phyloP scores from a whole-genome alignment of 148 eudicot species.

The Cornus suecica region DNA sequence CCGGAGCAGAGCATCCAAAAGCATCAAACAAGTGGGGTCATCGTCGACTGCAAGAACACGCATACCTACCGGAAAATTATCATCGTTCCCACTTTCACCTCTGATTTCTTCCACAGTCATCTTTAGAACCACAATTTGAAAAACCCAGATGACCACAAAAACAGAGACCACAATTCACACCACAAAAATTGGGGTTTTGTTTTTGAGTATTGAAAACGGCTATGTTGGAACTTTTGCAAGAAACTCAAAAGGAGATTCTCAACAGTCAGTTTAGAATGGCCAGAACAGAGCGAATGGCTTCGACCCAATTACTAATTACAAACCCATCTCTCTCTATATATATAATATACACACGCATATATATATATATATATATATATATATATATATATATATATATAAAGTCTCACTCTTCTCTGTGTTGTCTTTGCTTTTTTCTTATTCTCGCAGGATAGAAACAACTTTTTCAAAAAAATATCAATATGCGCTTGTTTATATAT shows the following conservation, averaged over 20 bases:
- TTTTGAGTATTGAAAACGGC: constrained; percentile 14
- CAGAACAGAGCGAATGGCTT: constrained; percentile 32
- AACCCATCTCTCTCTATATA: background rate
- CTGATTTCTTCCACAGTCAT: constrained; percentile 42
- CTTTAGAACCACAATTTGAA: constrained; percentile 6
- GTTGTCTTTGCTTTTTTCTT: constrained; percentile 17
- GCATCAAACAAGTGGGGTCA: constrained; percentile 62
- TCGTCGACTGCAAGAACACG: constrained; percentile 91
- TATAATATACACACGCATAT: too few species aligned
- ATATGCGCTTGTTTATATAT: constrained; percentile 1
- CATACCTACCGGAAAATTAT: constrained; percentile 68
- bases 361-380: too few species aligned
- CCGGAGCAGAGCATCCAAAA: constrained; percentile 54
- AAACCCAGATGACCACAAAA: constrained; percentile 13
- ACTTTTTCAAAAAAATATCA: constrained; percentile 4
- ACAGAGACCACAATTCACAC: constrained; percentile 16
- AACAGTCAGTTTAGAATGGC: constrained; percentile 15
- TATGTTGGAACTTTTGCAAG: background rate
- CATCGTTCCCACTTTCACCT: constrained; percentile 22
- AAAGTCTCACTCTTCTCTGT: background rate
- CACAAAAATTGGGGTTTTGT: constrained; percentile 21
- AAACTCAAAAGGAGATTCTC: constrained; percentile 4
- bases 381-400: too few species aligned
- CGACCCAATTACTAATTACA: constrained; percentile 29
- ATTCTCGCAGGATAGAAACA: constrained; percentile 13